These are phyloP conservation scores for Begonia fuchsioides DNA, from an alignment of 306 rosid species.

Conservation along the genomic window DNA sequence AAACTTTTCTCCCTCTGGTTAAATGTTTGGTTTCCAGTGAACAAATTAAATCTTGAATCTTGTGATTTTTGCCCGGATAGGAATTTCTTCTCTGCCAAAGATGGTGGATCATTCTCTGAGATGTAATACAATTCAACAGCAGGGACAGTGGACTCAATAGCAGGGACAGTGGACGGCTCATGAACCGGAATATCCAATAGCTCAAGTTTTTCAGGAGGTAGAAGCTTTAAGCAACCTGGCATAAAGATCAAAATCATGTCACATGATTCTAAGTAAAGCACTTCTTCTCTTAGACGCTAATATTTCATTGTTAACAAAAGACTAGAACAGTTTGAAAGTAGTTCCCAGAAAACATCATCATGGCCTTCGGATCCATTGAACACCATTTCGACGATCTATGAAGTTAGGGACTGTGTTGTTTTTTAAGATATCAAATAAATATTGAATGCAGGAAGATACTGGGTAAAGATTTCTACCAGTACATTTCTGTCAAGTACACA, in stretches of 20 bases:
- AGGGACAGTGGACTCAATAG: conserved; percentile 24
- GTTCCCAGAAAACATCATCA: no score
- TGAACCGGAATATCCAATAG: conserved; percentile 42
- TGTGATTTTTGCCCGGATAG: conserved; percentile 26
- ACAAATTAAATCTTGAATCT: conserved; percentile 49
- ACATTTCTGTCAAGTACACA: no score
- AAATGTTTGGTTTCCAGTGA: conserved; percentile 81
- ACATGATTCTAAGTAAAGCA: background rate
- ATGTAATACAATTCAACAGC: conserved; percentile 33
- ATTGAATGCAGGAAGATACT: no score
- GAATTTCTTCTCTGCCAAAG: conserved; percentile 21
- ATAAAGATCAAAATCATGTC: conserved; percentile 14
- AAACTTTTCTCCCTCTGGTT: conserved; percentile 55
- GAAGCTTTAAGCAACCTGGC: conserved; percentile 74
- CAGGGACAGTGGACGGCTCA: conserved; percentile 25
- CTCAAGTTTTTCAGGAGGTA: conserved; percentile 74
- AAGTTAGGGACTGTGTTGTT: no score
- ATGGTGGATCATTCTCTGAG: conserved; percentile 26
- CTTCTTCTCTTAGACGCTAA: no score
- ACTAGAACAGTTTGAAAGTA: no score
- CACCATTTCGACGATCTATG: no score
- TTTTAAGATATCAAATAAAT: no score
- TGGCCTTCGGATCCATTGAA: no score
- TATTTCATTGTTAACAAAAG: no score
- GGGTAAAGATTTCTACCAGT: no score